Evolutionary conservation across 495 filamentous ascomycete species (phyloP).

Genomic region (Aspergillus egyptiacus): DNA sequence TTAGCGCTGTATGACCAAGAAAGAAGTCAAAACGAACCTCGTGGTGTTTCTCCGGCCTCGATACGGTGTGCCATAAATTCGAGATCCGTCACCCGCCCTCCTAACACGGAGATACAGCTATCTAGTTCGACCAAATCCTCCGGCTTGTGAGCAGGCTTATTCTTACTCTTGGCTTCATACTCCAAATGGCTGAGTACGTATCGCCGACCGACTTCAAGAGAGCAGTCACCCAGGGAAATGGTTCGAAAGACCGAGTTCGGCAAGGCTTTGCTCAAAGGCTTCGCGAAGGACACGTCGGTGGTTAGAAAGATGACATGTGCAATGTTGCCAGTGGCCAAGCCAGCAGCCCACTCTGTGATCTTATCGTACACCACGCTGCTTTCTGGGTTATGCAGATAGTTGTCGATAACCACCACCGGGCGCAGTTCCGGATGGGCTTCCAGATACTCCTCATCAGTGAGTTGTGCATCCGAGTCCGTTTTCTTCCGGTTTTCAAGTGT

Average conservation of each 20-base stretch:
- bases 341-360: slow-evolving; percentile 85
- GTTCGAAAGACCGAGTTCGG: slow-evolving; percentile 88
- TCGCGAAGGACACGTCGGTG: slow-evolving; percentile 81
- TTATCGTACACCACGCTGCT: slow-evolving; percentile 78
- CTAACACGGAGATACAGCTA: slow-evolving; percentile 70
- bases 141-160: slow-evolving; percentile 31
- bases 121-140: slow-evolving; percentile 62
- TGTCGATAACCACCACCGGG: slow-evolving; percentile 88
- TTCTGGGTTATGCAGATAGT: slow-evolving; percentile 76
- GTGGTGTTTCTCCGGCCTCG: slow-evolving; percentile 79
- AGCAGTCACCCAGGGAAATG: slow-evolving; percentile 77
- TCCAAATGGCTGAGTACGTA: slow-evolving; percentile 85
- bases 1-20: not conserved
- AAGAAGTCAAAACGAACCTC: slow-evolving; percentile 32
- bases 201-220: slow-evolving; percentile 75
- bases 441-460: slow-evolving; percentile 82
- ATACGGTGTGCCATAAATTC: slow-evolving; percentile 89
- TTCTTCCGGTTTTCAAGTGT: slow-evolving; percentile 64
- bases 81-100: slow-evolving; percentile 87
- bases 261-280: slow-evolving; percentile 78
- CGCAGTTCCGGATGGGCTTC: slow-evolving; percentile 82
- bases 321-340: slow-evolving; percentile 79
- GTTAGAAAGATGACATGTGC: slow-evolving; percentile 98
- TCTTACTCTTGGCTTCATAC: slow-evolving; percentile 35
- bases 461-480: slow-evolving; percentile 61